phyloP scores from a whole-genome alignment of 2,329 filamentous ascomycete species.

The Diaporthe nobilis region DNA sequence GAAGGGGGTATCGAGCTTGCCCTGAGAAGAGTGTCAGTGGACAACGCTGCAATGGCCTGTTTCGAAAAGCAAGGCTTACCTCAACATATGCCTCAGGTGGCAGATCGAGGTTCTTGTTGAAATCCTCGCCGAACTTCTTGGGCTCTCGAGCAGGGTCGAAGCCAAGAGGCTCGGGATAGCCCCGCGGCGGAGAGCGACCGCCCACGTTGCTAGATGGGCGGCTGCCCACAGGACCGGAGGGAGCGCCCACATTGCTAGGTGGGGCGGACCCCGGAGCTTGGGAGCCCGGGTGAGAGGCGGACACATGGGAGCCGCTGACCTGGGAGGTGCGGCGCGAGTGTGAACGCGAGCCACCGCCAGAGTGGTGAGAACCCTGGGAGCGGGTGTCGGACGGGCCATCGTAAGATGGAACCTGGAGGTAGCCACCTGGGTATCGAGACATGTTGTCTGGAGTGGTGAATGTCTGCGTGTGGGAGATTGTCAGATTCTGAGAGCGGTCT shows the following conservation, averaged over 20 bases:
- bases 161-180: slow-evolving; percentile 50
- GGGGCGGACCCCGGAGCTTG: slow-evolving; percentile 23
- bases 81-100: slow-evolving; percentile 69
- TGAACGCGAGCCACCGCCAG: slow-evolving; percentile 16
- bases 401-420: slow-evolving; percentile 26
- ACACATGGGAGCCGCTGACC: slow-evolving; percentile 27
- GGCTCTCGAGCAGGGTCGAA: slow-evolving; percentile 59
- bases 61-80: slow-evolving; percentile 49
- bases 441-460: slow-evolving; percentile 17
- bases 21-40: slow-evolving; percentile 46
- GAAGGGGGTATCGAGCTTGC: slow-evolving; percentile 50
- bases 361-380: slow-evolving; percentile 33
- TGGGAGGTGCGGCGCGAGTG: slow-evolving; percentile 32
- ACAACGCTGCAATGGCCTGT: neutral
- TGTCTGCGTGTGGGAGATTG: slow-evolving; percentile 12
- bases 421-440: slow-evolving; percentile 22
- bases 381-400: slow-evolving; percentile 43
- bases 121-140: slow-evolving; percentile 43
- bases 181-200: slow-evolving; percentile 24
- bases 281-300: slow-evolving; percentile 22
- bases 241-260: slow-evolving; percentile 28
- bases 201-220: slow-evolving; percentile 38
- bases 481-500: slow-evolving; percentile 9
- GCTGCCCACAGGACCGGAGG: slow-evolving; percentile 31
- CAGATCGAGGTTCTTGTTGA: slow-evolving; percentile 66